Base-by-base conservation (phyloP, 23 red algal genomes). In the Pyropia haitanensis region DNA sequence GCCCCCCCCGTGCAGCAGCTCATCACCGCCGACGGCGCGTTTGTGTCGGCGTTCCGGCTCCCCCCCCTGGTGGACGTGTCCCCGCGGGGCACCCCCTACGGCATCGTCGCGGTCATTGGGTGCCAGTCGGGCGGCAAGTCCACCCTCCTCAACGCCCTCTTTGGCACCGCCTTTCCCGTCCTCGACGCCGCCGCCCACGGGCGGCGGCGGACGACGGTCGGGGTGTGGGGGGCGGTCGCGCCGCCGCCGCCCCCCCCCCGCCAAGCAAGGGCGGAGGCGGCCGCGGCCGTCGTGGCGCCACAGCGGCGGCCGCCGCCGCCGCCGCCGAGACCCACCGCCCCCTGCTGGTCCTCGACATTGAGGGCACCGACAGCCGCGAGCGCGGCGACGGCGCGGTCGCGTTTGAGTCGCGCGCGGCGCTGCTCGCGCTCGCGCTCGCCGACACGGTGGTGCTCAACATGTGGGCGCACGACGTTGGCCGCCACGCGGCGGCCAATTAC, bases 101-200 rank as follows among this genome's bases (percentile, higher is more conserved):
- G 52, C 49, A 70, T 85, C 14, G 48, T 89, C 27, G 71, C 94
- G 14, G 80, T 98, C 29, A 77, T 98, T 20, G 94, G 94, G 0
- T 89, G 79, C 54, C 94, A 98, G 56, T 81, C 78, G 15, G 80
- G 86, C 48, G 94, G 94, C 25, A 98, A 98, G 66, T 91, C 86
- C 7, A 98, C 94, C 15, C 73, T 98, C 31, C 66, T 90, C 18
- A 98, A 98, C 50, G 27, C 55, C 6, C 70, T 88, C 49, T 98
- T 98, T 82, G 64, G 79, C 21, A 91, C 85, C 19, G 27, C 64
- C 15, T 98, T 98, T 68, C 94, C 94, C 16, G 94, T 98, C n/a
- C 73, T 98, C 8, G 80, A 98, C 67, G 79, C 87, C 29, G 64
- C 73, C 12, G 25, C 39, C 23, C 63, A 60, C 20, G 94, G 94